These are phyloP conservation scores for Austroboletus eburneus DNA, from an alignment of 768 basidiomycete species.

Conservation along the genomic window DNA sequence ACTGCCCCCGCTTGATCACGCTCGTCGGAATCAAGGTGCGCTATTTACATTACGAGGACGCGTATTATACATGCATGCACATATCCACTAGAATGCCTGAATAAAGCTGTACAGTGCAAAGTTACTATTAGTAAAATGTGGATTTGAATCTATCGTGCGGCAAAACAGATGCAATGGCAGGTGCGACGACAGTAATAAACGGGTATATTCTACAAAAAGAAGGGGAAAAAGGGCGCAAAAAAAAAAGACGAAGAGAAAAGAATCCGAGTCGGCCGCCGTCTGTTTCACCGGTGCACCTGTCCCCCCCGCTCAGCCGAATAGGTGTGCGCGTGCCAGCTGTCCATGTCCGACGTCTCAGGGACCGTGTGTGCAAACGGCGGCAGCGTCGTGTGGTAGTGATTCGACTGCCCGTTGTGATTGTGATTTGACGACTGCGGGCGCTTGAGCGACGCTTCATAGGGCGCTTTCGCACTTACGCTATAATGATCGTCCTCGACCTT, in stretches of 20 bases:
- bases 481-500: constrained; percentile 70
- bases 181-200: constrained; percentile 33
- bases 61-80: constrained; percentile 38
- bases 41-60: constrained; percentile 32
- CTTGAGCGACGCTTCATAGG: too few species aligned
- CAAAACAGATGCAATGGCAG: constrained; percentile 12
- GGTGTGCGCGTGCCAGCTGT: constrained; percentile 50
- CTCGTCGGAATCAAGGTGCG: constrained; percentile 6
- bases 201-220: constrained; percentile 32
- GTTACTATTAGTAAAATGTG: constrained; percentile 33
- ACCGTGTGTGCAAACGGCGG: constrained; percentile 46
- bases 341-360: constrained; percentile 40
- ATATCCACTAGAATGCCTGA: constrained; percentile 35
- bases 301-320: constrained; percentile 63
- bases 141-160: constrained; percentile 26
- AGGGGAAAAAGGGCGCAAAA: not conserved
- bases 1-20: constrained; percentile 8
- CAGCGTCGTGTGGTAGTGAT: constrained; percentile 41
- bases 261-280: not conserved
- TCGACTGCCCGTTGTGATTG: constrained; percentile 33
- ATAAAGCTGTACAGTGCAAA: constrained; percentile 33
- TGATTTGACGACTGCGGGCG: constrained; percentile 29
- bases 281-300: constrained; percentile 52
- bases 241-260: too few species aligned
- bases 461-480: constrained; percentile 36